Percentiles rank a stretch among this genome's conserved stretches.
Conservation (phyloP, 2,329 filamentous ascomycete genomes). For the Chalaropsis ovoidea region DNA sequence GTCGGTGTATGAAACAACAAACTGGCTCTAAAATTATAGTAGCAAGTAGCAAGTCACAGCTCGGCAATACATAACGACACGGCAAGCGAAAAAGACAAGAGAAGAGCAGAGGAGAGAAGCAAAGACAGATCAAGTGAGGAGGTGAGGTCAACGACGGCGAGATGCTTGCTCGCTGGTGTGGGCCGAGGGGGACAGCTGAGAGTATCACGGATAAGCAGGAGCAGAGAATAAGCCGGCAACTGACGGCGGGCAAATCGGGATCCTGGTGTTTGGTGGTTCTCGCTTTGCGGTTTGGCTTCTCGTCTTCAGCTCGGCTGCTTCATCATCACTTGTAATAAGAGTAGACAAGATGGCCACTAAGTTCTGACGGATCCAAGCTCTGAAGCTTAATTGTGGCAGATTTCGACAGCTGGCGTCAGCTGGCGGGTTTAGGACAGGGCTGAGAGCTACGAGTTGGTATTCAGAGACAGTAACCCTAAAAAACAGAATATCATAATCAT, state of each 20-base stretch:
- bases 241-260: constrained; percentile 6
- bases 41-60: constrained; percentile 3
- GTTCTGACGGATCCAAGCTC: constrained; percentile 10
- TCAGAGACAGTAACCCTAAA: neutral
- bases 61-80: constrained; percentile 1
- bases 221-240: constrained; percentile 3
- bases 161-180: neutral
- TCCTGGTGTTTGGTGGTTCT: neutral
- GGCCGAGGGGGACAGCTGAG: too few relatives aligned
- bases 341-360: neutral
- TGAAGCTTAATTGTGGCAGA: constrained; percentile 11
- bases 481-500: neutral
- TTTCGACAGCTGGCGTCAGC: neutral
- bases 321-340: constrained; percentile 2
- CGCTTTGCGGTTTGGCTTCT: neutral
- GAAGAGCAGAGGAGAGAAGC: neutral
- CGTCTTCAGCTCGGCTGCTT: constrained; percentile 1
- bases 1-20: constrained; percentile 6
- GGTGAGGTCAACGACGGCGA: neutral
- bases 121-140: too few relatives aligned
- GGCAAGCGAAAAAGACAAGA: constrained; percentile 2
- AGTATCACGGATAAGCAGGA: neutral
- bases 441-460: too few relatives aligned
- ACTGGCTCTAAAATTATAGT: constrained; percentile 5
- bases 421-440: rapidly evolving